phyloP scores from a whole-genome alignment of 768 basidiomycete genomes.

The Boletus vinaceobasis region DNA sequence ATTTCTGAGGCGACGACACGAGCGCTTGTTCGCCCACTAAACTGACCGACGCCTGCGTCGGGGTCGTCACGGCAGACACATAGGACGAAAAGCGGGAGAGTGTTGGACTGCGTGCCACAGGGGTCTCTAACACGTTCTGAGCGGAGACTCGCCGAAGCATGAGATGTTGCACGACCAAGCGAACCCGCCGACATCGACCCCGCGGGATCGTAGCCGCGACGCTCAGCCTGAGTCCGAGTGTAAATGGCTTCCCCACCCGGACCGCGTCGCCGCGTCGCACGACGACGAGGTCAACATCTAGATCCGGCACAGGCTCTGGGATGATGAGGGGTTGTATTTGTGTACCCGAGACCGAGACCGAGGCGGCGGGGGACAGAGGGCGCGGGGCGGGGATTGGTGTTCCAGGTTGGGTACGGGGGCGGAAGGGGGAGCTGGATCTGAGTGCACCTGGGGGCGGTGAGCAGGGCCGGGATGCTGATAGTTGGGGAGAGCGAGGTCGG shows the following conservation, averaged over 20 bases:
- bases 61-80: slow-evolving; percentile 2
- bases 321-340: slow-evolving; percentile 21
- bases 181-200: slow-evolving; percentile 36
- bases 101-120: not conserved
- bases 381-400: slow-evolving; percentile 23
- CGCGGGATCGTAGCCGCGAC: slow-evolving; percentile 44
- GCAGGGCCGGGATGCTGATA: slow-evolving; percentile 47
- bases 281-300: slow-evolving; percentile 59
- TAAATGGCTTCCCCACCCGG: slow-evolving; percentile 57
- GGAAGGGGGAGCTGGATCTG: slow-evolving; percentile 43
- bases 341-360: slow-evolving; percentile 17
- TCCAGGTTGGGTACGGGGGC: slow-evolving; percentile 30
- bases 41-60: slow-evolving; percentile 2
- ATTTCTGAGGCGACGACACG: slow-evolving; percentile 16
- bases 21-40: too few species aligned
- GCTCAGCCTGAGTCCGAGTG: slow-evolving; percentile 50
- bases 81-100: slow-evolving; percentile 8
- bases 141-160: slow-evolving; percentile 37
- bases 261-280: slow-evolving; percentile 44
- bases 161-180: slow-evolving; percentile 68
- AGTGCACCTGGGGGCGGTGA: slow-evolving; percentile 52
- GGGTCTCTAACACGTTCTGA: slow-evolving; percentile 8
- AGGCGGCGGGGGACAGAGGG: slow-evolving; percentile 33
- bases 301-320: slow-evolving; percentile 30
- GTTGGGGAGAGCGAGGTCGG: slow-evolving; percentile 59